Base-by-base conservation (phyloP, 371 early-diverging fungal species). In the Enterocytospora artemiae region DNA sequence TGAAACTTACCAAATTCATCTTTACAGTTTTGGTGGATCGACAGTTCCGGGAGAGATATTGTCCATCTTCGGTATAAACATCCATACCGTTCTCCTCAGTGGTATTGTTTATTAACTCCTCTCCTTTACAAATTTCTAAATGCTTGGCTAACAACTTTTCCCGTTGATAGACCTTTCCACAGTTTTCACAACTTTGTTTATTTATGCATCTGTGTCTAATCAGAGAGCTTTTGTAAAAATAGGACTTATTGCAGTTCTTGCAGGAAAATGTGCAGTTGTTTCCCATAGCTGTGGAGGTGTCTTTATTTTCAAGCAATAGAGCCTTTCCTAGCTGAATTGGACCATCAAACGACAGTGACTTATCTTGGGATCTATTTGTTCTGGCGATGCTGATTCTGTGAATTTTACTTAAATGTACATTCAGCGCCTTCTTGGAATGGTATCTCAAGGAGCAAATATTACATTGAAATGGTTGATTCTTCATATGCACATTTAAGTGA, bases 401-500 rank as follows among this genome's bases (percentile, higher is more conserved):
- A 34, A 53, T 52, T 22, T 1, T 53, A 16, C 53, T 63, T 30
- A 36, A 39, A 31, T 63, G 63, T 22, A 63, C 54, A 39, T 50
- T 25, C 12, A 63, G 43, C n/a, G 45, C 49, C 0, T 39, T 36
- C 12, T 63, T 63, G 37, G 20, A 43, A 34, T 36, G 41, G 22
- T 63, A 63, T 0, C 34, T 27, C 32, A 37, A 43, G 34, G 49
- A 28, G 28, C 67, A 67, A 32, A 59, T 67, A 4, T 67, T 53
- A 28, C 67, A 67, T 44, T n/a, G 41, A 37, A 50, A 53, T 4
- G 60, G 60, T 22, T 50, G 24, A 18, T 31, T 59, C 2, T 43
- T 51, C 20, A 32, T 34, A 24, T 67, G 67, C 14, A 59, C 45
- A 37, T 67, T 67, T 1, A 67, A 27, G 39, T 67, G 67, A 41